Base-by-base conservation (phyloP, 2,329 filamentous ascomycete species). In the Fusarium sarcochroum region DNA sequence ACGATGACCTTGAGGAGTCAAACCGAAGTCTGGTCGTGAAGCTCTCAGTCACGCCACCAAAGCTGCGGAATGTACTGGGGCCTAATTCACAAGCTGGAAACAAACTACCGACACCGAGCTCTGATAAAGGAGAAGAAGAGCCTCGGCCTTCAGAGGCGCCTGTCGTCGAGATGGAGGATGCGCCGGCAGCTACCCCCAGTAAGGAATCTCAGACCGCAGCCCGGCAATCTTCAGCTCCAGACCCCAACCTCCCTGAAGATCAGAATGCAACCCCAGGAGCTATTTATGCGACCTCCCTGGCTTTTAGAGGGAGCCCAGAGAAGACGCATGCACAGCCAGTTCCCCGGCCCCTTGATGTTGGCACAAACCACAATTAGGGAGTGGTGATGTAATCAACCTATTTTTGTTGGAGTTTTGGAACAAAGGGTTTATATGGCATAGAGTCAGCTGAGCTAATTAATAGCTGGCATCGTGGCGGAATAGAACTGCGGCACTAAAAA, bases 21-120 rank as follows among this genome's bases (percentile, higher is more conserved):
- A 79, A 78, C 63, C 84, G 84, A 71, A 93, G 89, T 70, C 84
- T 95, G 40, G 86, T 97, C 50, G 91, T 97, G 58, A 94, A 92
- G 76, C 84, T 97, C 15, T 84, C 85, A 8, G 79, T 90, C 21
- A 83, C 83, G 40, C 73, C 78, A 69, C 83, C 74, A 46, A 82
- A 69, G 69, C 80, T 79, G 56, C 76, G 71, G 54, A 78, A 71
- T 18, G 77, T 73, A 6, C 58, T 81, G 30, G 57, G 63, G 13
- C 68, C 75, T 0, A 69, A 60, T 40, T 53, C 58, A 35, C 71
- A 71, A 61, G 71, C 59, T 10, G 59, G 63, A 32, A 72, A 73
- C 52, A 63, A 70, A 55, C 46, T 75, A 21, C 71, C 72, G 18
- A 68, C 66, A 17, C 59, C 70, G 9, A 71, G 66, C 13, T 61